Evolutionary conservation across 306 rosid genomes (phyloP).

Genomic region (Rosa rugosa): DNA sequence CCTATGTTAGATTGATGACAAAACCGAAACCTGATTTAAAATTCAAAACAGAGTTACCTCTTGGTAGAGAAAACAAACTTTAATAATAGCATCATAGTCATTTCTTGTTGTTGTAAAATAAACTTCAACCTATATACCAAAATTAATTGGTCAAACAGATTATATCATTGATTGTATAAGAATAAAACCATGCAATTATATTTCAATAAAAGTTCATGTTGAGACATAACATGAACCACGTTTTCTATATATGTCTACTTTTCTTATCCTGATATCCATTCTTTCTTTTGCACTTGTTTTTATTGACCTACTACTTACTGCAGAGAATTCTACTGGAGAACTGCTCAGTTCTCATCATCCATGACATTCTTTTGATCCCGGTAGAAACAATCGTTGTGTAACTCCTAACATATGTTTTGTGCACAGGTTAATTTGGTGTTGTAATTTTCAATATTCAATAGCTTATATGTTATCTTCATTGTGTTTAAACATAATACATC

Average conservation of each 20-base stretch:
- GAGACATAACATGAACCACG: not conserved
- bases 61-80: conserved; percentile 1
- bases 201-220: conserved; percentile 4
- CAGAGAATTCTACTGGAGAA: not conserved
- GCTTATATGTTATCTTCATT: not conserved
- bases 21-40: not conserved
- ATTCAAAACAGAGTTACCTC: not conserved
- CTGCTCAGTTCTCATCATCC: not conserved
- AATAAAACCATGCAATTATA: not conserved
- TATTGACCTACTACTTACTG: not conserved
- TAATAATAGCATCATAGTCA: not conserved
- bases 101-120: conserved; percentile 19
- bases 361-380: not conserved
- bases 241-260: not conserved
- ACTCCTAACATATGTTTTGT: not conserved
- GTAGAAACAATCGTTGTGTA: not conserved
- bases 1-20: conserved; percentile 22
- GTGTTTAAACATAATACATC: not conserved
- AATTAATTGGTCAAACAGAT: not conserved
- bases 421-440: not conserved
- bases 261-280: not conserved
- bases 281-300: not conserved
- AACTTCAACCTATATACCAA: not conserved
- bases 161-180: conserved; percentile 2
- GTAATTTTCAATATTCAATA: not conserved